These are phyloP conservation scores for Arabis alpina DNA, from an alignment of 345 rosid genomes.

Conservation along the genomic window DNA sequence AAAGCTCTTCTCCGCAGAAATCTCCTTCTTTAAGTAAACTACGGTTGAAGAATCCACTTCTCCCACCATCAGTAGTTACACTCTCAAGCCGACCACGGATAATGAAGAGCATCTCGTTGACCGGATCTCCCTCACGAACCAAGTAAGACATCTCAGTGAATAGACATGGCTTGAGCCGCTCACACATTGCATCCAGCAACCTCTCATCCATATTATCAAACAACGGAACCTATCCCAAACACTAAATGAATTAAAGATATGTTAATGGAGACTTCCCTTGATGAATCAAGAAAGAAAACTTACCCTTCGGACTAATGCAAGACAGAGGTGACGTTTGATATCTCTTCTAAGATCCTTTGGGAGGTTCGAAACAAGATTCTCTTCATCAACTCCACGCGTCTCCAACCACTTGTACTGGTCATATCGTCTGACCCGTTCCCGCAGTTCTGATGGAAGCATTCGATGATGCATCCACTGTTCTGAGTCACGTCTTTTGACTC, in stretches of 20 bases:
- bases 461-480: conserved; percentile 99
- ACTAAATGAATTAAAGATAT: not conserved
- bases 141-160: conserved; percentile 80
- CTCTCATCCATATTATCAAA: conserved; percentile 96
- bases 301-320: conserved; percentile 91
- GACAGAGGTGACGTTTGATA: conserved; percentile 93
- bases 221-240: conserved; percentile 68
- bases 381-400: conserved; percentile 98
- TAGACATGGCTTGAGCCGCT: conserved; percentile 83
- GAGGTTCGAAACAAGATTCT: conserved; percentile 76
- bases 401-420: conserved; percentile 98
- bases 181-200: conserved; percentile 91
- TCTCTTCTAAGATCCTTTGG: conserved; percentile 98
- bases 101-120: conserved; percentile 94
- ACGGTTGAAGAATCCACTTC: conserved; percentile 88
- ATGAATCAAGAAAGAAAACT: conserved; percentile 34
- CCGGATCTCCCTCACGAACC: conserved; percentile 98
- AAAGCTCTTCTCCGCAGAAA: conserved; percentile 95
- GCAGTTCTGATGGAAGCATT: conserved; percentile 87
- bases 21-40: conserved; percentile 84
- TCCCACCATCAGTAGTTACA: conserved; percentile 91
- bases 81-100: conserved; percentile 95
- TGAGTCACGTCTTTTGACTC: conserved; percentile 97
- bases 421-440: conserved; percentile 90
- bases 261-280: not conserved